phyloP scores from a whole-genome alignment of 2,329 filamentous ascomycete species.

The Penicillium sp. region DNA sequence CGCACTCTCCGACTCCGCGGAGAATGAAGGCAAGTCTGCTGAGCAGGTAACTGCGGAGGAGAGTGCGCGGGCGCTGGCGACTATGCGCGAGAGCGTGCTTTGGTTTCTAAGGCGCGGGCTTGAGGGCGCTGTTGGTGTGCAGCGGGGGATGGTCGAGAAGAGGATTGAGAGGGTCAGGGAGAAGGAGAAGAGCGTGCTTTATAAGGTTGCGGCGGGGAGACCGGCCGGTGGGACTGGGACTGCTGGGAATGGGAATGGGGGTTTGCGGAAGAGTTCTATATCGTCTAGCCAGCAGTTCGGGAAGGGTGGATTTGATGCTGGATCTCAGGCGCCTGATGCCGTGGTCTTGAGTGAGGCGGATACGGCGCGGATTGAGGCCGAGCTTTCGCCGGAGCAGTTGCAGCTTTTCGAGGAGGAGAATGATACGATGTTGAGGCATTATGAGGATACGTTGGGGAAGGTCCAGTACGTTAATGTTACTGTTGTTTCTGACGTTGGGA shows the following conservation, averaged over 20 bases:
- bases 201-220: conserved; percentile 51
- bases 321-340: conserved; percentile 27
- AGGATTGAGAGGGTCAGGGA: conserved; percentile 79
- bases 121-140: conserved; percentile 70
- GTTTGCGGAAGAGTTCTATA: background rate
- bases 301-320: background rate
- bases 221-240: conserved; percentile 19
- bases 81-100: conserved; percentile 76
- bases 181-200: conserved; percentile 80
- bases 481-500: no score
- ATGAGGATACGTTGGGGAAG: conserved; percentile 90
- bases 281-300: background rate
- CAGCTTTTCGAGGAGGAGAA: conserved; percentile 94
- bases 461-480: conserved; percentile 86
- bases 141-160: conserved; percentile 91
- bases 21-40: conserved; percentile 52
- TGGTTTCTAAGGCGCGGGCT: conserved; percentile 75
- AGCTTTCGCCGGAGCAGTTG: conserved; percentile 76
- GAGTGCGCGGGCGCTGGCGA: conserved; percentile 60
- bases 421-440: conserved; percentile 85
- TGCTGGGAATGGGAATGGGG: no score
- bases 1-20: conserved; percentile 28
- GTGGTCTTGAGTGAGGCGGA: conserved; percentile 32
- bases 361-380: conserved; percentile 48
- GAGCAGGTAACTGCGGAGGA: conserved; percentile 73